Evolutionary conservation across 495 filamentous ascomycete species (phyloP).

Genomic region (Tuber umbilicatum): DNA sequence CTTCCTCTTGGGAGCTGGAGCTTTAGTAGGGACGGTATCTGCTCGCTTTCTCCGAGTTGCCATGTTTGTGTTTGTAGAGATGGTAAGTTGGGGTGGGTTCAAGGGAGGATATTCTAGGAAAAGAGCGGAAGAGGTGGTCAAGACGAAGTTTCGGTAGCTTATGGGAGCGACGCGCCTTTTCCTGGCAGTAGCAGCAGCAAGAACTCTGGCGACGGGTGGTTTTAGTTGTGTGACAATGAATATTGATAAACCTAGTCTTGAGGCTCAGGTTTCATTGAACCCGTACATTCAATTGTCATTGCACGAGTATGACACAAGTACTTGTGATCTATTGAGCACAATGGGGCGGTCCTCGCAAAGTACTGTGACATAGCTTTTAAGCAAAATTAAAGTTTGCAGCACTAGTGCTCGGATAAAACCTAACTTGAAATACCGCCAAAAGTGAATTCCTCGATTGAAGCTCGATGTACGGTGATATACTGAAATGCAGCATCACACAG

Average conservation of each 20-base stretch:
- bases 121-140: neutral
- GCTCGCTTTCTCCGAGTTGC: neutral
- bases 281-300: neutral
- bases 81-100: neutral
- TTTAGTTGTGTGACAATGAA: neutral
- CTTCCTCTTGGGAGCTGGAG: constrained; percentile 23
- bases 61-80: neutral
- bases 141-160: neutral
- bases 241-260: neutral
- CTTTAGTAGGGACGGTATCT: constrained; percentile 10
- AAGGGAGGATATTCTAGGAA: neutral
- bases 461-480: neutral
- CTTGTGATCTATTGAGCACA: neutral
- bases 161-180: neutral
- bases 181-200: neutral
- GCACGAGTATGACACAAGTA: neutral
- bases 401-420: neutral
- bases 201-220: neutral
- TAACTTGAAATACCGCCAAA: neutral
- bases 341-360: neutral
- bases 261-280: neutral
- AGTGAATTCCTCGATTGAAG: neutral
- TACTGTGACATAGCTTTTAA: neutral
- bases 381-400: neutral
- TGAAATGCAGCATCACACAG: neutral